phyloP scores from a whole-genome alignment of 768 basidiomycete species.

The Hygrophoropsis aurantiaca region DNA sequence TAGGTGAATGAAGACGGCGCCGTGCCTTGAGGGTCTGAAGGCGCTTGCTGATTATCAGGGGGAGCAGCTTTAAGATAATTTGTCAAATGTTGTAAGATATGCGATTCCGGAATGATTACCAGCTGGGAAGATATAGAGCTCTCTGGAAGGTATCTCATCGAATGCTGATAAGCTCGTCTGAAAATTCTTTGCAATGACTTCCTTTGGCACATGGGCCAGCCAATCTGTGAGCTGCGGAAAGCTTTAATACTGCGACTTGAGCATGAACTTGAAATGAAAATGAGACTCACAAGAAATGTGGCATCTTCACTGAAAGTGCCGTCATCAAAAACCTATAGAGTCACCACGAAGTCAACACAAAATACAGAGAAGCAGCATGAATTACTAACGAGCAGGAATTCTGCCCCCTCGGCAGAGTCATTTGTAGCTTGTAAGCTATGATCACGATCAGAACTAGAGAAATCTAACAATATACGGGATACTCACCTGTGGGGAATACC shows the following conservation, averaged over 20 bases:
- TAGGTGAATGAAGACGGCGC: conserved; percentile 48
- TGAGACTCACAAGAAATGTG: conserved; percentile 45
- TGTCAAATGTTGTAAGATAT: neutral
- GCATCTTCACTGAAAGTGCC: conserved; percentile 53
- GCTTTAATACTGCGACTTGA: neutral
- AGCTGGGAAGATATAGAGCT: conserved; percentile 55
- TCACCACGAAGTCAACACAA: neutral
- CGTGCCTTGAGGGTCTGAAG: conserved; percentile 43
- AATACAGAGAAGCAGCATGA: neutral
- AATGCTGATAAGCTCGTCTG: conserved; percentile 38
- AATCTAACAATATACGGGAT: neutral
- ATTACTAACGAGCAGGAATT: conserved; percentile 47
- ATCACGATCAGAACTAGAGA: neutral
- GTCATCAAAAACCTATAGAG: conserved; percentile 44
- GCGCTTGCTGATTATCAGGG: conserved; percentile 32
- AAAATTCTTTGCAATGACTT: conserved; percentile 58
- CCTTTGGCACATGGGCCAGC: conserved; percentile 53
- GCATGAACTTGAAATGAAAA: neutral
- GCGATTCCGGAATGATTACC: conserved; percentile 22
- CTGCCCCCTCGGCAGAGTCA: conserved; percentile 45
- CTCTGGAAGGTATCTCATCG: conserved; percentile 41
- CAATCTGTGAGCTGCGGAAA: conserved; percentile 49
- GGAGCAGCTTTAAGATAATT: conserved; percentile 30
- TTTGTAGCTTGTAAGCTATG: conserved; percentile 44
- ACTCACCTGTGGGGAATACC: conserved; percentile 48